Evolutionary conservation across 495 filamentous ascomycete species (phyloP).

Genomic region (Cercophora scortea): DNA sequence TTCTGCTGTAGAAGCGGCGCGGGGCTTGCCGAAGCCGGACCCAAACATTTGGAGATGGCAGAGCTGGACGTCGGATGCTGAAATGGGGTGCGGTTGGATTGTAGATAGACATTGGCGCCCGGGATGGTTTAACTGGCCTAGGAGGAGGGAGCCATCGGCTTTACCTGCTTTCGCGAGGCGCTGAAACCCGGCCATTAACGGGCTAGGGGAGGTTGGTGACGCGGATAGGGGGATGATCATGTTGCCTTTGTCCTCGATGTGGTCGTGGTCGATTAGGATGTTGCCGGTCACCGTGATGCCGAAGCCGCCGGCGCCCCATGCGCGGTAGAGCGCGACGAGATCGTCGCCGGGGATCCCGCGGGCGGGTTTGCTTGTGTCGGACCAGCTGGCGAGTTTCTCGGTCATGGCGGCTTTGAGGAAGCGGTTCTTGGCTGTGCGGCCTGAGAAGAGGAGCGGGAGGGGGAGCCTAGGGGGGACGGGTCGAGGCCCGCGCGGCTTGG

Average conservation of each 20-base stretch:
- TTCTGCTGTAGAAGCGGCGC: slow-evolving; percentile 39
- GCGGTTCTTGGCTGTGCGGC: slow-evolving; percentile 47
- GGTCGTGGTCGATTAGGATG: slow-evolving; percentile 51
- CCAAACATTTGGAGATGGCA: slow-evolving; percentile 19
- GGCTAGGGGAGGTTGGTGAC: slow-evolving; percentile 34
- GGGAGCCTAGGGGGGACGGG: slow-evolving; percentile 42
- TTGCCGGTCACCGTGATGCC: slow-evolving; percentile 57
- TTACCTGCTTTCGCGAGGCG: slow-evolving; percentile 42
- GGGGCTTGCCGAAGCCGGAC: slow-evolving; percentile 13
- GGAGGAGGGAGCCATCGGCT: slow-evolving; percentile 43
- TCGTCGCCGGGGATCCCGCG: slow-evolving; percentile 52
- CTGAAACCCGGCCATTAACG: slow-evolving; percentile 52
- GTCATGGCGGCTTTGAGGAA: slow-evolving; percentile 60
- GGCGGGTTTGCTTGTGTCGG: slow-evolving; percentile 33
- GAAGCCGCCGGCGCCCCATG: slow-evolving; percentile 52
- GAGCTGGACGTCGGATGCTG: slow-evolving; percentile 53
- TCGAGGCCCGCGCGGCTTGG: not conserved
- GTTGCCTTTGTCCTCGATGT: slow-evolving; percentile 53
- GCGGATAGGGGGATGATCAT: slow-evolving; percentile 41
- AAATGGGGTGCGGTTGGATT: slow-evolving; percentile 49
- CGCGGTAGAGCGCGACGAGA: slow-evolving; percentile 49
- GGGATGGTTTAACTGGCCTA: slow-evolving; percentile 56
- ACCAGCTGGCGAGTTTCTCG: slow-evolving; percentile 51
- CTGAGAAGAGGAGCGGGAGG: slow-evolving; percentile 52
- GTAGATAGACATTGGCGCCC: slow-evolving; percentile 46